Percentiles rank a stretch among this genome's conserved stretches.
Conservation (phyloP, 1,284 basidiomycete genomes). For the Cutaneotrichosporon sp. region DNA sequence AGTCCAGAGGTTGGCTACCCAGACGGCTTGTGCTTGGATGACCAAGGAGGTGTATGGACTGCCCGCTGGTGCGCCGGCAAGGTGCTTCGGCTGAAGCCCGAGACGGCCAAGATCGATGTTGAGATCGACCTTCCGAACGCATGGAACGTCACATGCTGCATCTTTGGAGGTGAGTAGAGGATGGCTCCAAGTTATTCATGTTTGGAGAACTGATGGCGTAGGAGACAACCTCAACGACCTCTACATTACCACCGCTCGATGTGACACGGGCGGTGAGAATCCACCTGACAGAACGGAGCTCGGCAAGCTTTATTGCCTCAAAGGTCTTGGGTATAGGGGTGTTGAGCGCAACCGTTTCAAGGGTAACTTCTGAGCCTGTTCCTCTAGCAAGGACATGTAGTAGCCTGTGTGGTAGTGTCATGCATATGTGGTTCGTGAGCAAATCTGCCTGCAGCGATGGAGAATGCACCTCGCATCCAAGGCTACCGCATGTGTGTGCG, state of each 20-base stretch:
- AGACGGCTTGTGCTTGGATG: constrained; percentile 25
- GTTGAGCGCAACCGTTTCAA: constrained; percentile 26
- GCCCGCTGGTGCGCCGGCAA: constrained; percentile 25
- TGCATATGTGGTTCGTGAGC: no score
- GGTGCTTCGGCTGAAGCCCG: constrained; percentile 17
- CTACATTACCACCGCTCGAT: constrained; percentile 26
- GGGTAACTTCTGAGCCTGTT: not conserved
- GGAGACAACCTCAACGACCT: constrained; percentile 26
- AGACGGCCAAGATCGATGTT: constrained; percentile 12
- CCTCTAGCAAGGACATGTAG: no score
- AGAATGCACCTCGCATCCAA: no score
- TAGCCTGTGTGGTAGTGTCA: no score
- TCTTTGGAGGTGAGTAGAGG: constrained; percentile 35
- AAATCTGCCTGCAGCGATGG: no score
- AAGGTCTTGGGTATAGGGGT: constrained; percentile 23
- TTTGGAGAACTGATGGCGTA: no score
- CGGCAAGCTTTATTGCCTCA: constrained; percentile 26
- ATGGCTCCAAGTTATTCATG: no score
- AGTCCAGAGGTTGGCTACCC: constrained; percentile 8
- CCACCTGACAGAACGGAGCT: constrained; percentile 17
- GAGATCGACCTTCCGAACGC: constrained; percentile 24
- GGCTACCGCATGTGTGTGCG: no score
- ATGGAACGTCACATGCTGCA: constrained; percentile 23
- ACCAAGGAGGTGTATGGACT: constrained; percentile 20
- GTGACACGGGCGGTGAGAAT: constrained; percentile 14